phyloP scores from a whole-genome alignment of 495 filamentous ascomycete genomes.

The Daldinia decipiens region DNA sequence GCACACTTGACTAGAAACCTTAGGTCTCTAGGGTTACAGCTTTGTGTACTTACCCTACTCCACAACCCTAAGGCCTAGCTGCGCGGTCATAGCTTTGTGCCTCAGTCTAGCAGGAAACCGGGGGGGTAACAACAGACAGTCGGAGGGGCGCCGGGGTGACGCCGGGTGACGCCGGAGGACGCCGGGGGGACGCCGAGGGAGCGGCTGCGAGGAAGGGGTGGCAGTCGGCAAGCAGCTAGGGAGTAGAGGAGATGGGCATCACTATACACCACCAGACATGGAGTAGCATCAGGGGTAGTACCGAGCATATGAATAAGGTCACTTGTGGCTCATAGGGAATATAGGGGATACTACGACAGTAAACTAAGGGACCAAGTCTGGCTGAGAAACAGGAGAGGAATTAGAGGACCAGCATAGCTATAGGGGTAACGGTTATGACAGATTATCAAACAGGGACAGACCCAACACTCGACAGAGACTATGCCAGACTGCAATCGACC shows the following conservation, averaged over 20 bases:
- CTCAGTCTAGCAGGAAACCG: not conserved
- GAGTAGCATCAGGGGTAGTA: not conserved
- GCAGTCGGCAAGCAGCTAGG: too few relatives aligned
- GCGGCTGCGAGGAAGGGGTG: not conserved
- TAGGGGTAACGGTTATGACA: not conserved
- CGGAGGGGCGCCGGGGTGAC: not conserved
- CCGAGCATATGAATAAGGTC: not conserved
- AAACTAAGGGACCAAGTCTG: not conserved
- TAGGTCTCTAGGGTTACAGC: not conserved
- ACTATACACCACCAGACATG: not conserved
- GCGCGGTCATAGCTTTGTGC: not conserved
- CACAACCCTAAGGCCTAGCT: not conserved
- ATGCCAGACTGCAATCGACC: not conserved
- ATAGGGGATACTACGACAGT: not conserved
- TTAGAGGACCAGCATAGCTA: not conserved
- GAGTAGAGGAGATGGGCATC: not conserved
- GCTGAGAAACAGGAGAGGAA: not conserved
- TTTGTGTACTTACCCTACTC: not conserved
- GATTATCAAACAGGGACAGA: not conserved
- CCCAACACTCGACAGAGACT: not conserved
- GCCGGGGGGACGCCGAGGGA: not conserved
- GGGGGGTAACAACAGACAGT: not conserved
- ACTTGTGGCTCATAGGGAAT: not conserved
- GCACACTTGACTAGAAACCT: not conserved
- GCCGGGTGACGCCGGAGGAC: not conserved